A percentile compares a stretch with the other conserved stretches of the same genome.
Evolutionary conservation across 768 basidiomycete species (phyloP).

Genomic region (Coprinopsis cinerea): DNA sequence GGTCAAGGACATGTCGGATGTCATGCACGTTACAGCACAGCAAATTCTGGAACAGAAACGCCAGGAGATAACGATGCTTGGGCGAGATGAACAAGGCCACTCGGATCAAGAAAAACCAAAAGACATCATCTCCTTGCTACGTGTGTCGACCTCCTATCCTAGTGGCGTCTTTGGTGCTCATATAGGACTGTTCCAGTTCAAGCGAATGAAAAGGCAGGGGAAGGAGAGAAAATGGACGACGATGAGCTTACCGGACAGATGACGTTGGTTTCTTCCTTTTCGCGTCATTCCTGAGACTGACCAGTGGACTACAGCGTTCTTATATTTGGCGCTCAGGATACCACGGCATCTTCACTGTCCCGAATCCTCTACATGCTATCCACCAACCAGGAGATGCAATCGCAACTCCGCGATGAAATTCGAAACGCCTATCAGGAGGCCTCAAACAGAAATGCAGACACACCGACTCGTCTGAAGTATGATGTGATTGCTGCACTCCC

Average conservation of each 20-base stretch:
- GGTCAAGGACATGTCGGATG: conserved; percentile 41
- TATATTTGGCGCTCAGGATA: conserved; percentile 47
- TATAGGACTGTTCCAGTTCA: conserved; percentile 22
- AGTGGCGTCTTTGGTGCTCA: neutral
- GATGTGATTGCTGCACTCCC: conserved; percentile 29
- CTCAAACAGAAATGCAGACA: conserved; percentile 13
- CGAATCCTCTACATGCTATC: conserved; percentile 37
- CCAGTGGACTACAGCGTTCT: conserved; percentile 29
- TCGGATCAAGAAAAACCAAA: conserved; percentile 26
- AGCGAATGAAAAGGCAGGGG: conserved; percentile 31
- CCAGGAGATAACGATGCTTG: conserved; percentile 11
- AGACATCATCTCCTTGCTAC: conserved; percentile 45
- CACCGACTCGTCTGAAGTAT: conserved; percentile 14
- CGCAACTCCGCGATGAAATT: conserved; percentile 31
- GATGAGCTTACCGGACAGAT: conserved; percentile 43
- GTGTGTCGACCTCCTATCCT: conserved; percentile 24
- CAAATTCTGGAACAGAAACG: conserved; percentile 36
- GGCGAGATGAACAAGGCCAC: conserved; percentile 12
- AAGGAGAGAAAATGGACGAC: conserved; percentile 33
- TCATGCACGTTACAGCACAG: conserved; percentile 38
- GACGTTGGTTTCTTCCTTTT: conserved; percentile 29
- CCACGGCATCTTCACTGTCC: conserved; percentile 39
- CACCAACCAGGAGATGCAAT: conserved; percentile 32
- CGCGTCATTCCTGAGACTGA: neutral
- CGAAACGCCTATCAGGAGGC: conserved; percentile 16